Conservation (phyloP, 2,329 filamentous ascomycete species). For the Beauveria sp. region DNA sequence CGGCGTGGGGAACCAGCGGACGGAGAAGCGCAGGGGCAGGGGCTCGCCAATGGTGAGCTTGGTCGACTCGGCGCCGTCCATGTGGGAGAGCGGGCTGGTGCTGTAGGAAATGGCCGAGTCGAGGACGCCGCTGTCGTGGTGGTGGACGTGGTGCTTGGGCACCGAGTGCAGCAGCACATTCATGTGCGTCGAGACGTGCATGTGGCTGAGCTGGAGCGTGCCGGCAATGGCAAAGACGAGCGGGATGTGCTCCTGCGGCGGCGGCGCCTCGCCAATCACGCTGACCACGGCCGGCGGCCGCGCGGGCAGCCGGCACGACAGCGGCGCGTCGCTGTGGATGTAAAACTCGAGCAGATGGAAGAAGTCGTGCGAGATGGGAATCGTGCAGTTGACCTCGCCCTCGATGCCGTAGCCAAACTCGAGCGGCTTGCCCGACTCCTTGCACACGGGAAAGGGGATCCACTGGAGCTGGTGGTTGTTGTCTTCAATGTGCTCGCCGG, state of each 20-base stretch:
- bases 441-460: constrained; percentile 83
- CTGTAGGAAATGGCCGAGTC: constrained; percentile 85
- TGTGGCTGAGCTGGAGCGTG: constrained; percentile 77
- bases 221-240: constrained; percentile 84
- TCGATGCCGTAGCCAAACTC: constrained; percentile 82
- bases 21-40: constrained; percentile 67
- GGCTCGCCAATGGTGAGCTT: constrained; percentile 83
- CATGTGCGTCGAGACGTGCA: constrained; percentile 83
- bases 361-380: constrained; percentile 66
- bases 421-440: constrained; percentile 76
- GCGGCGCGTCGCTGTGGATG: constrained; percentile 89
- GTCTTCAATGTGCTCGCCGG: constrained; percentile 82
- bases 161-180: constrained; percentile 77
- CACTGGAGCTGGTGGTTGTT: constrained; percentile 77
- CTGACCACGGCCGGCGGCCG: constrained; percentile 55
- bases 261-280: constrained; percentile 42
- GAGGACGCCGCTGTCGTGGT: constrained; percentile 66
- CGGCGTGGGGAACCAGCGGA: constrained; percentile 80
- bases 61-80: constrained; percentile 43
- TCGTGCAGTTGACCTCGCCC: constrained; percentile 75
- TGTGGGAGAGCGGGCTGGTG: constrained; percentile 61
- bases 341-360: constrained; percentile 95
- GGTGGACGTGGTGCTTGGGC: constrained; percentile 54
- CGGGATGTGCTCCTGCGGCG: constrained; percentile 62
- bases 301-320: constrained; percentile 82